Conservation (phyloP, 164 flowering plant genomes). For the Tetrastigma voinierianum region DNA sequence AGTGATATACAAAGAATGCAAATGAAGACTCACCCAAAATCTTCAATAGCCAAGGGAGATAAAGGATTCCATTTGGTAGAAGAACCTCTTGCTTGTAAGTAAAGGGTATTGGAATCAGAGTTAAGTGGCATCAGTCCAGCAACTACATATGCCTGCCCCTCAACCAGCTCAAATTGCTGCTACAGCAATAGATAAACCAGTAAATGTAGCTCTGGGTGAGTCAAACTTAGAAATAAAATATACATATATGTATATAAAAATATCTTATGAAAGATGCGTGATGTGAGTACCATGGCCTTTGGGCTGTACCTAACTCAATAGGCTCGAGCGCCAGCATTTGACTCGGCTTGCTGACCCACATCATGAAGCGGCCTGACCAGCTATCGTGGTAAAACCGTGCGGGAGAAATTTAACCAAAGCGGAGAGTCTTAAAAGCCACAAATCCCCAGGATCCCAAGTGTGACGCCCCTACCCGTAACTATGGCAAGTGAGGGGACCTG, state of each 20-base stretch:
- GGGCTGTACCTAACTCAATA: no score
- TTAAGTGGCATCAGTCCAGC: slow-evolving; percentile 63
- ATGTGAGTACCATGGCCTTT: no score
- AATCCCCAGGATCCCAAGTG: no score
- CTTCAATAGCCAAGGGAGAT: slow-evolving; percentile 35
- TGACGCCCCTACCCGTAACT: no score
- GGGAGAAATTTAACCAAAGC: no score
- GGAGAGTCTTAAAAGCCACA: no score
- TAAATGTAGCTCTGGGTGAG: slow-evolving; percentile 1
- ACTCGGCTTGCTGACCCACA: no score
- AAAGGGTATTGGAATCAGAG: slow-evolving; percentile 52
- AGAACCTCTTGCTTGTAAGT: slow-evolving; percentile 78
- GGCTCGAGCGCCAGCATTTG: no score
- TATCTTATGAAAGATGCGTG: not conserved
- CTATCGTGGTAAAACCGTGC: no score
- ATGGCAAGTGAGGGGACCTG: no score
- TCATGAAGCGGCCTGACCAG: no score
- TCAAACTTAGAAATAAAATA: not conserved
- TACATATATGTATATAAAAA: no score
- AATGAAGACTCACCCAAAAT: slow-evolving; percentile 55
- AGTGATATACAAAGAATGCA: not conserved
- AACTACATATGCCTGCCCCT: slow-evolving; percentile 75
- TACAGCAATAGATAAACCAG: slow-evolving; percentile 3
- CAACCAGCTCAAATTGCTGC: slow-evolving; percentile 69
- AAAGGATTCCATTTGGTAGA: slow-evolving; percentile 62